A percentile compares a stretch with the other conserved stretches of the same genome.
Conservation (phyloP, 306 rosid genomes). For the Prunus dulcis region DNA sequence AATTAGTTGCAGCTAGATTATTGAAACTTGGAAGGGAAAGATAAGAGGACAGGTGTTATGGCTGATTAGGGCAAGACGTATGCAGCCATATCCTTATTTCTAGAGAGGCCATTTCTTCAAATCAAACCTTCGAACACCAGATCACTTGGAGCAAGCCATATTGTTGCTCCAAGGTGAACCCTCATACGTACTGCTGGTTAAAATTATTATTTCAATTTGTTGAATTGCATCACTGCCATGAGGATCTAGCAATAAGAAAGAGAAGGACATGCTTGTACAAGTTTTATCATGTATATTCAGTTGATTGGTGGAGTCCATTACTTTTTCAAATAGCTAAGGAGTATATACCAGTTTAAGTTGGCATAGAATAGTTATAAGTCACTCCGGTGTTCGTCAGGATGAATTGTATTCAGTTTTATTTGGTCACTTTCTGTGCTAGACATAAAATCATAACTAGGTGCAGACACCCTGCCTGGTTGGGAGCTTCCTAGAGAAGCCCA, state of each 20-base stretch:
- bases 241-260: background rate
- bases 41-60: background rate
- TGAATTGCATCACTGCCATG: background rate
- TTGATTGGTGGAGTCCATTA: background rate
- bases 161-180: background rate
- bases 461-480: background rate
- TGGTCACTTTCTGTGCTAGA: background rate
- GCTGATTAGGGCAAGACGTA: background rate
- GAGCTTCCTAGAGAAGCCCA: background rate
- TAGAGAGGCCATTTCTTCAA: background rate
- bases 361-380: background rate
- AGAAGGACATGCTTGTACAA: background rate
- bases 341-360: background rate
- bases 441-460: background rate
- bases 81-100: background rate
- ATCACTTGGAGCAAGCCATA: background rate
- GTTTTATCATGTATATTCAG: background rate
- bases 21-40: background rate
- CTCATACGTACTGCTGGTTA: background rate
- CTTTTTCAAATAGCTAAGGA: background rate
- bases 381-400: background rate
- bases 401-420: background rate
- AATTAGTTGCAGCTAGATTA: background rate
- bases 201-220: background rate
- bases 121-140: background rate